These are phyloP conservation scores for Rhizopogon salebrosus DNA, from an alignment of 768 basidiomycete species.

Conservation along the genomic window DNA sequence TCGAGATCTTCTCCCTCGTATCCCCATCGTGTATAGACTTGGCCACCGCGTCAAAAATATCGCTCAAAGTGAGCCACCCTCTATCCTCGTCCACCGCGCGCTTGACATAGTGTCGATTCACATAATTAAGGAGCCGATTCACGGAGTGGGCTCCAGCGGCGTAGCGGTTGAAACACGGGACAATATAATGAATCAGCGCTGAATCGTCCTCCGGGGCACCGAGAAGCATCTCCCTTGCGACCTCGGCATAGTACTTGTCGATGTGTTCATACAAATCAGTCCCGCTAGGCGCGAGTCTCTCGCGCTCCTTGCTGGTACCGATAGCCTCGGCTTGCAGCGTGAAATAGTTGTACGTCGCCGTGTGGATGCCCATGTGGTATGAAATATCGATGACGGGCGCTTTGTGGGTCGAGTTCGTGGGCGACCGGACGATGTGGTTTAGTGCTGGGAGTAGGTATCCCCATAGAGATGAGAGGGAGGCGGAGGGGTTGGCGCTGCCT, in stretches of 20 bases:
- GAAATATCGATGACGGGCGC: conserved; percentile 67
- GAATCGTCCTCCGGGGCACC: conserved; percentile 64
- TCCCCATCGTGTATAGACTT: conserved; percentile 46
- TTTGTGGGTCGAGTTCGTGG: conserved; percentile 53
- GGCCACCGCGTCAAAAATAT: conserved; percentile 58
- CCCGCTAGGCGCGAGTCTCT: conserved; percentile 38
- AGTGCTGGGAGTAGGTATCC: conserved; percentile 70
- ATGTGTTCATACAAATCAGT: conserved; percentile 70
- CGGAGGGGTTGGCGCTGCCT: conserved; percentile 69
- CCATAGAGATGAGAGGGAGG: conserved; percentile 69
- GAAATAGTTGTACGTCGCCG: conserved; percentile 80
- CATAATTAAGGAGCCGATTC: conserved; percentile 70
- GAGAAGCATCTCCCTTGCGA: conserved; percentile 55
- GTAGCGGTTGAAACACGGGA: conserved; percentile 69
- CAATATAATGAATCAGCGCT: conserved; percentile 62
- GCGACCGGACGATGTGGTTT: conserved; percentile 71
- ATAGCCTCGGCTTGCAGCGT: conserved; percentile 51
- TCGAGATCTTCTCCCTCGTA: conserved; percentile 56
- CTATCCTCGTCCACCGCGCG: conserved; percentile 74
- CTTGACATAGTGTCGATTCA: conserved; percentile 68
- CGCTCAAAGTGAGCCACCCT: conserved; percentile 68
- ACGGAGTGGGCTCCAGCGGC: conserved; percentile 61
- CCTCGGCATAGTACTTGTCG: conserved; percentile 64
- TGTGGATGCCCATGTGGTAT: conserved; percentile 75
- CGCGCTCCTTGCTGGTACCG: conserved; percentile 27